phyloP scores from a whole-genome alignment of 1,284 basidiomycete genomes.

The Meira nashicola region DNA sequence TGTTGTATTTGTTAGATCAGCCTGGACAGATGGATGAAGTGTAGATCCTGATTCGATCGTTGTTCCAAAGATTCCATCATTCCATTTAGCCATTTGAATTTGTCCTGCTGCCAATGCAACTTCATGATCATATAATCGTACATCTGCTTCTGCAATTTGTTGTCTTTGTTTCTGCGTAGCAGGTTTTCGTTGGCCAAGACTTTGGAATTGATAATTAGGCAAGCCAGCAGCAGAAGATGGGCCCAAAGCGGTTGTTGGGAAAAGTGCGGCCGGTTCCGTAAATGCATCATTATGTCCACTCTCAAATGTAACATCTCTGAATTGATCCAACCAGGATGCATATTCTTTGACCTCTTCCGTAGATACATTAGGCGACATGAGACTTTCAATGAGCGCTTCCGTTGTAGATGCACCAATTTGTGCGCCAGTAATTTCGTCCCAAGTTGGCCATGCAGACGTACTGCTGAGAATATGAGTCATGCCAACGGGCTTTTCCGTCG shows the following conservation, averaged over 20 bases:
- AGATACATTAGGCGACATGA: conserved; percentile 7
- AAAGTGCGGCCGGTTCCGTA: neutral
- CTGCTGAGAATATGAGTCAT: neutral
- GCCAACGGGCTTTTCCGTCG: neutral
- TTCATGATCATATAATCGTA: conserved; percentile 28
- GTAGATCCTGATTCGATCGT: too few relatives aligned
- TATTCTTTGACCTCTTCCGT: conserved; percentile 14
- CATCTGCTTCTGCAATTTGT: neutral
- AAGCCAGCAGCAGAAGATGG: neutral
- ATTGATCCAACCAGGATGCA: conserved; percentile 15
- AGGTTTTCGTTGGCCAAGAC: neutral
- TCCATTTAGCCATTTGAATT: too few relatives aligned
- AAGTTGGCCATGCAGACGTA: conserved; percentile 5
- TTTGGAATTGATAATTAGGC: neutral
- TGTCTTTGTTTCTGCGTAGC: conserved; percentile 2
- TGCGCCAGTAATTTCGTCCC: neutral
- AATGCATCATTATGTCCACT: neutral
- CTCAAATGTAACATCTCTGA: conserved; percentile 7
- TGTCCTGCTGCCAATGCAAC: conserved; percentile 14
- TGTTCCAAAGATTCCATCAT: too few relatives aligned
- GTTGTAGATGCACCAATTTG: neutral
- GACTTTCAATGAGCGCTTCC: neutral
- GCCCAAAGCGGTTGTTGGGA: neutral
- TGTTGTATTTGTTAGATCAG: too few relatives aligned
- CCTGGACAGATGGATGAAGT: too few relatives aligned